Conservation (phyloP, 768 basidiomycete genomes). For the Piloderma croceum region DNA sequence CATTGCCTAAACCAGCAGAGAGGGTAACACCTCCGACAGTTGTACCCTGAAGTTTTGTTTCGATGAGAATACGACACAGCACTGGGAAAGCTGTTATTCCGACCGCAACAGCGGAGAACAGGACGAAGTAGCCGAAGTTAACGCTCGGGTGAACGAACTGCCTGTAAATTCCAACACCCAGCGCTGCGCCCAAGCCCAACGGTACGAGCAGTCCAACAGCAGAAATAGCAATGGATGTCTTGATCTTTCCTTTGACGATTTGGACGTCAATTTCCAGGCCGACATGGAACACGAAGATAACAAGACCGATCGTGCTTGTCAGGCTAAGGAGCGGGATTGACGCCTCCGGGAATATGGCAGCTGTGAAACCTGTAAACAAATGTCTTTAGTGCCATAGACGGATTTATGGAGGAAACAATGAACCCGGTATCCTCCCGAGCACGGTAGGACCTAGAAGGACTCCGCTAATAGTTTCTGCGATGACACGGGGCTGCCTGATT, state of each 20-base stretch:
- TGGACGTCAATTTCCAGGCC: slow-evolving; percentile 79
- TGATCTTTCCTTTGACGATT: slow-evolving; percentile 58
- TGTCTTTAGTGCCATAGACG: too few species aligned
- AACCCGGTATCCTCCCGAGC: slow-evolving; percentile 70
- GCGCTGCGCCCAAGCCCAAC: slow-evolving; percentile 72
- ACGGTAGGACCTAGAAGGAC: slow-evolving; percentile 76
- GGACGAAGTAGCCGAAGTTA: slow-evolving; percentile 74
- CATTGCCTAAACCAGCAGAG: slow-evolving; percentile 81
- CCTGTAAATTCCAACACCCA: slow-evolving; percentile 69
- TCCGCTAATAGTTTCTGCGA: slow-evolving; percentile 89
- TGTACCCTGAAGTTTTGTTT: slow-evolving; percentile 76
- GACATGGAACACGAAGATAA: slow-evolving; percentile 78
- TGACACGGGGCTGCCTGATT: slow-evolving; percentile 87
- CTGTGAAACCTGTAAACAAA: too few species aligned
- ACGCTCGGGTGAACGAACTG: slow-evolving; percentile 54
- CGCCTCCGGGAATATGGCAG: slow-evolving; percentile 29
- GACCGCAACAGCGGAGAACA: slow-evolving; percentile 81
- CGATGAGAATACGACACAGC: slow-evolving; percentile 78
- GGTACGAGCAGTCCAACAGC: slow-evolving; percentile 68
- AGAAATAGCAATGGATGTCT: slow-evolving; percentile 54
- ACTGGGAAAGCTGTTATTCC: slow-evolving; percentile 82
- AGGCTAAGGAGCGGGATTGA: slow-evolving; percentile 59
- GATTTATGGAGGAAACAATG: too few species aligned
- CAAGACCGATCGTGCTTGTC: slow-evolving; percentile 69
- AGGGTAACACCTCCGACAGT: slow-evolving; percentile 80